Evolutionary conservation across 1,139 yeast species (phyloP).

Genomic region (Lodderomyces elongisporus): DNA sequence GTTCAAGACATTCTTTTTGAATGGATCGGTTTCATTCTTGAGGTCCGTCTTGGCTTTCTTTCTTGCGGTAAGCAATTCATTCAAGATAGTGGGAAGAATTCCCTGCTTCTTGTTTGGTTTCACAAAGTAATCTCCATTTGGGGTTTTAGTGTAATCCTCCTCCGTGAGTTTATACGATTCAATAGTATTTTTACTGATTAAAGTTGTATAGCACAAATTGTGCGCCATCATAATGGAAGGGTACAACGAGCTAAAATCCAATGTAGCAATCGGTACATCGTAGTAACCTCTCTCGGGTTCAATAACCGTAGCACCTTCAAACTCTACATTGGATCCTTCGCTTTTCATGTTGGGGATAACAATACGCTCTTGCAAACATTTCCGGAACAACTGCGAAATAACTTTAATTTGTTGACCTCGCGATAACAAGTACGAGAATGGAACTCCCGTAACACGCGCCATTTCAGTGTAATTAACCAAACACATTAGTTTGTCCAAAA

Average conservation of each 20-base stretch:
- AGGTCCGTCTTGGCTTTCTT: slow-evolving; percentile 87
- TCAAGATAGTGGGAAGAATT: slow-evolving; percentile 82
- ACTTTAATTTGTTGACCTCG: slow-evolving; percentile 99
- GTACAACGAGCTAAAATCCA: slow-evolving; percentile 95
- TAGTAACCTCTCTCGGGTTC: slow-evolving; percentile 95
- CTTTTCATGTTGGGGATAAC: slow-evolving; percentile 87
- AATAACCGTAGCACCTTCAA: slow-evolving; percentile 98
- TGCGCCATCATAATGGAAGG: slow-evolving; percentile 99
- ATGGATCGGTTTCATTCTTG: slow-evolving; percentile 91
- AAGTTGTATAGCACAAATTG: slow-evolving; percentile 90
- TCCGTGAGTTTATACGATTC: slow-evolving; percentile 58
- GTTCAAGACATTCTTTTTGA: slow-evolving; percentile 85
- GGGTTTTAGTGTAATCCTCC: slow-evolving; percentile 80
- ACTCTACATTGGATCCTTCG: slow-evolving; percentile 83
- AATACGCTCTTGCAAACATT: slow-evolving; percentile 78
- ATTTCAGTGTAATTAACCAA: slow-evolving; percentile 95
- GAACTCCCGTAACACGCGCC: slow-evolving; percentile 99
- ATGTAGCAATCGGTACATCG: slow-evolving; percentile 94
- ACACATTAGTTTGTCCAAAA: slow-evolving; percentile 91
- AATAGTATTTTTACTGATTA: slow-evolving; percentile 66
- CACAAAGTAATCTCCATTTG: slow-evolving; percentile 92
- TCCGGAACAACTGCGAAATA: slow-evolving; percentile 88
- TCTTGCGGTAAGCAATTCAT: slow-evolving; percentile 86
- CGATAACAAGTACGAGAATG: slow-evolving; percentile 79
- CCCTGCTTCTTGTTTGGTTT: slow-evolving; percentile 70